Evolutionary conservation across 345 rosid species (phyloP).

Genomic region (Anastatica hierochuntica): DNA sequence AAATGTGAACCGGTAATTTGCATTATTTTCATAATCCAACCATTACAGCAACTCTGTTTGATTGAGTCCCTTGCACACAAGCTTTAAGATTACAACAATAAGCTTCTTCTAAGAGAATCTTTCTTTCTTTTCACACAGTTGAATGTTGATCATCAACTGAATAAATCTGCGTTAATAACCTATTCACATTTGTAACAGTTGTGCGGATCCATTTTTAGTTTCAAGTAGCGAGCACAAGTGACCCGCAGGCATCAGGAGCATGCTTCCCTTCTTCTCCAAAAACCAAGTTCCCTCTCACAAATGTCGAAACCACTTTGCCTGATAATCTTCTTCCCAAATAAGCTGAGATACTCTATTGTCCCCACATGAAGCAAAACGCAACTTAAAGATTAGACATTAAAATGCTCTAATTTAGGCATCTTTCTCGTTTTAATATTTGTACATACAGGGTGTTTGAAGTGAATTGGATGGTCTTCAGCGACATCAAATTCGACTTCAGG

Average conservation of each 20-base stretch:
- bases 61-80: neutral
- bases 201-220: neutral
- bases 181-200: too few species aligned
- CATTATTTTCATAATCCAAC: neutral
- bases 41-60: neutral
- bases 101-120: too few species aligned
- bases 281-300: conserved; percentile 86
- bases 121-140: neutral
- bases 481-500: conserved; percentile 63
- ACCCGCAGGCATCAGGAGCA: conserved; percentile 76
- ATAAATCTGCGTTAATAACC: too few species aligned
- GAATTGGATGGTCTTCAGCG: conserved; percentile 48
- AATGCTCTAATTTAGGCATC: neutral
- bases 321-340: conserved; percentile 65
- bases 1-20: neutral
- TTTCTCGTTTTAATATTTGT: neutral
- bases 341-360: conserved; percentile 66
- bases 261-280: conserved; percentile 69
- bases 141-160: too few species aligned
- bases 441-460: conserved; percentile 68
- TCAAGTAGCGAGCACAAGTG: conserved; percentile 45
- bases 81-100: neutral
- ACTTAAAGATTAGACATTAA: neutral
- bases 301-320: conserved; percentile 76
- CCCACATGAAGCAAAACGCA: conserved; percentile 10